Conservation (phyloP, 805 yeast genomes). For the Cyberlindnera maclurae region DNA sequence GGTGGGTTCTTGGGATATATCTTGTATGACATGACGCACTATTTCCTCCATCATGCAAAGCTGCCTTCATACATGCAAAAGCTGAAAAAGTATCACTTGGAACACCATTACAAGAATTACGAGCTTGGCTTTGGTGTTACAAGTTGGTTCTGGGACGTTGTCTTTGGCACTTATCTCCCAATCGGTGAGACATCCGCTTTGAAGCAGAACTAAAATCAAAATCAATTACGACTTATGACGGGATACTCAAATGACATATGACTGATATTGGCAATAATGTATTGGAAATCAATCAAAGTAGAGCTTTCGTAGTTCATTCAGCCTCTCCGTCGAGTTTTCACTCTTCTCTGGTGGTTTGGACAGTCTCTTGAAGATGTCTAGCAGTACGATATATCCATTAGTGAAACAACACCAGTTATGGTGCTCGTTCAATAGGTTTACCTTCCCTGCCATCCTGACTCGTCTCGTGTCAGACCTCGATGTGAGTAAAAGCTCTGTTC, state of each 20-base stretch:
- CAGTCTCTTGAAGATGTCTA: constrained; percentile 6
- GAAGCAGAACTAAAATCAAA: constrained; percentile 9
- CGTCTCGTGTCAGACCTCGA: constrained; percentile 32
- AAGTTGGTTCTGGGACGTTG: constrained; percentile 85
- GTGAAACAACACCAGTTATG: constrained; percentile 31
- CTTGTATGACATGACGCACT: constrained; percentile 89
- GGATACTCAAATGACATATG: not conserved
- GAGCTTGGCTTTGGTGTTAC: constrained; percentile 97
- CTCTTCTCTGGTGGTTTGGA: too few relatives aligned
- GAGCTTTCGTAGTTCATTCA: constrained; percentile 10
- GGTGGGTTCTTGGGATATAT: constrained; percentile 96
- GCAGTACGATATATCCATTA: constrained; percentile 17
- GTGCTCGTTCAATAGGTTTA: constrained; percentile 29
- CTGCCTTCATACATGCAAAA: constrained; percentile 73
- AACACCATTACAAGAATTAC: constrained; percentile 96
- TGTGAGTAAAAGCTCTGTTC: constrained; percentile 21
- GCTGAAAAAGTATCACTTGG: constrained; percentile 85
- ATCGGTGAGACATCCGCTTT: constrained; percentile 17
- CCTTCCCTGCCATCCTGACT: constrained; percentile 21
- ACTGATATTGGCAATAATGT: too few relatives aligned
- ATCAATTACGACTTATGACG: constrained; percentile 1
- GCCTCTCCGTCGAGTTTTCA: constrained; percentile 3
- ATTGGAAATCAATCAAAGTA: constrained; percentile 7
- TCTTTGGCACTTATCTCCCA: constrained; percentile 75
- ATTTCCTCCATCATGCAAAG: constrained; percentile 81